These are phyloP conservation scores for Naganishia kalamii DNA, from an alignment of 768 basidiomycete species.

Conservation along the genomic window DNA sequence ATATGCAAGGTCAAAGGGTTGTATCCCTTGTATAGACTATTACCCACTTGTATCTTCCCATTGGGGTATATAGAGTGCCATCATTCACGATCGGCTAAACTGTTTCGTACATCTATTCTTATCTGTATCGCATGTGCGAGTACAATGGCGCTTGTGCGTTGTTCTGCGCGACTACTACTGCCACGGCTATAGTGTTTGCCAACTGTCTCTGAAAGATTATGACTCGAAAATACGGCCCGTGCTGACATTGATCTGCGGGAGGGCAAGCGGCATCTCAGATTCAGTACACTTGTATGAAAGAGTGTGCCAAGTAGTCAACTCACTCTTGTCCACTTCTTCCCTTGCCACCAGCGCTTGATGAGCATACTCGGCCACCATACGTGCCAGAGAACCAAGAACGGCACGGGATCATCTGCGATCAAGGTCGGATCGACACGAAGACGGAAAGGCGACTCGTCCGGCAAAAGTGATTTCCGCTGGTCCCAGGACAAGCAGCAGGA, in stretches of 20 bases:
- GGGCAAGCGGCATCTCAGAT: too few species aligned
- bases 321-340: conserved; percentile 42
- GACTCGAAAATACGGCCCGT: conserved; percentile 19
- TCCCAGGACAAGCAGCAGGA: conserved; percentile 26
- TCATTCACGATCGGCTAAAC: not conserved
- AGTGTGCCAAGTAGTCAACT: conserved; percentile 20
- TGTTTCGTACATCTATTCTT: too few species aligned
- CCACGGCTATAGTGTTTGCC: too few species aligned
- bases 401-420: conserved; percentile 41
- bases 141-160: too few species aligned
- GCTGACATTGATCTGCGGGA: conserved; percentile 19
- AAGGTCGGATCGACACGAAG: conserved; percentile 41
- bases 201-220: too few species aligned
- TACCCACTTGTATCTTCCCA: not conserved
- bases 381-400: conserved; percentile 44
- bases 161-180: too few species aligned
- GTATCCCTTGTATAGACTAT: not conserved
- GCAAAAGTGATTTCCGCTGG: conserved; percentile 15
- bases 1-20: too few species aligned
- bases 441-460: conserved; percentile 27
- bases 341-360: conserved; percentile 34
- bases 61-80: not conserved
- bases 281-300: too few species aligned
- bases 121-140: too few species aligned
- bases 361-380: conserved; percentile 38